Evolutionary conservation across 805 yeast species (phyloP).

Genomic region (Kodamaea jinghongensis): DNA sequence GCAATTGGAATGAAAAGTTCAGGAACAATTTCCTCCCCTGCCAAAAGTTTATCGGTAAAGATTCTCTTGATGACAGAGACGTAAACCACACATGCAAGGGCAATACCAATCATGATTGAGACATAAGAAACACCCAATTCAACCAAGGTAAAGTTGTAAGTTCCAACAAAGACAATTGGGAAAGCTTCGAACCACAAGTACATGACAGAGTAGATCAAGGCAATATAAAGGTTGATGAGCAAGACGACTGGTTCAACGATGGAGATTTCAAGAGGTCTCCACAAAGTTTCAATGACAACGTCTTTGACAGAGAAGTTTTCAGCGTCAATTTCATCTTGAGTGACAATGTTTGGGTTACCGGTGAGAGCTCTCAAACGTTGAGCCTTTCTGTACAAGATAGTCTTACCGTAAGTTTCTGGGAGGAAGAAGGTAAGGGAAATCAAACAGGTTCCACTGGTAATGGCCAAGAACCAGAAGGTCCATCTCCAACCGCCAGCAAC

Average conservation of each 20-base stretch:
- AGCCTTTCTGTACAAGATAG: constrained; percentile 48
- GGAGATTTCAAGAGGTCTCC: constrained; percentile 50
- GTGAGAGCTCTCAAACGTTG: constrained; percentile 45
- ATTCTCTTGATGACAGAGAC: constrained; percentile 10
- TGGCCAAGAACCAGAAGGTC: constrained; percentile 51
- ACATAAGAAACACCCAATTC: constrained; percentile 49
- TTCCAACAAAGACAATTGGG: constrained; percentile 50
- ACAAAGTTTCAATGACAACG: constrained; percentile 30
- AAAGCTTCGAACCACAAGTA: constrained; percentile 62
- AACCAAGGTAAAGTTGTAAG: constrained; percentile 46
- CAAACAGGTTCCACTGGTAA: constrained; percentile 37
- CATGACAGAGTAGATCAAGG: constrained; percentile 50
- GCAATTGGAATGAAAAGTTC: constrained; percentile 20
- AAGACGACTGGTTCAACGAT: constrained; percentile 54
- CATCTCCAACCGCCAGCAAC: constrained; percentile 49
- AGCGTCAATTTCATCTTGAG: constrained; percentile 38
- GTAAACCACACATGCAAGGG: constrained; percentile 13
- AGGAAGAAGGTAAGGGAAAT: constrained; percentile 32
- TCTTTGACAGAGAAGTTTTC: constrained; percentile 14
- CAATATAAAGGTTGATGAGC: constrained; percentile 49
- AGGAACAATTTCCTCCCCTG: constrained; percentile 13
- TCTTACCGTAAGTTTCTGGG: constrained; percentile 48
- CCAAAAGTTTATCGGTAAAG: constrained; percentile 14
- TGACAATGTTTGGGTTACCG: constrained; percentile 43
- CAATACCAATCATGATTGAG: constrained; percentile 46